A percentile compares a stretch with the other conserved stretches of the same genome.
Conservation (phyloP, 768 basidiomycete species). For the Kwoniella pini region DNA sequence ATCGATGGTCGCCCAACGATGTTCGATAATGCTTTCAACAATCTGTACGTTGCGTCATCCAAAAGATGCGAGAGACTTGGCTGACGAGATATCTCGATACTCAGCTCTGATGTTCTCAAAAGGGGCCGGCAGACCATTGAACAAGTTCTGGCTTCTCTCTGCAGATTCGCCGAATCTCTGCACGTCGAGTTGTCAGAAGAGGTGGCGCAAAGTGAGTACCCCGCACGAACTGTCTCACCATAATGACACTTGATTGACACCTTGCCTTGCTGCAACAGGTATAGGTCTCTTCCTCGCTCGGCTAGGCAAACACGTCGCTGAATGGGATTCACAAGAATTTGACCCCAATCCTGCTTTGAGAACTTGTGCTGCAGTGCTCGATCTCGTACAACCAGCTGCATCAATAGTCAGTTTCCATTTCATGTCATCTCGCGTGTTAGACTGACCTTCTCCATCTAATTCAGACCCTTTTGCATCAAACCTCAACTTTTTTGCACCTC, state of each 20-base stretch:
- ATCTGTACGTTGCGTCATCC: constrained; percentile 17
- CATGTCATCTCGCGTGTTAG: neutral
- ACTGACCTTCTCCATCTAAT: neutral
- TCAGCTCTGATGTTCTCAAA: constrained; percentile 32
- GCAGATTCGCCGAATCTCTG: constrained; percentile 8
- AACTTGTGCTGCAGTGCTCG: constrained; percentile 18
- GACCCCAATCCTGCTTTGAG: constrained; percentile 29
- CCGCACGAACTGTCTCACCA: neutral
- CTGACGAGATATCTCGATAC: neutral
- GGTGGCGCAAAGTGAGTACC: constrained; percentile 22
- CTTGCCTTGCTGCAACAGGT: constrained; percentile 1
- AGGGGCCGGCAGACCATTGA: constrained; percentile 29
- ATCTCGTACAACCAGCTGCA: neutral
- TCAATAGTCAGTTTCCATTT: constrained; percentile 5
- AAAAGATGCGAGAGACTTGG: neutral
- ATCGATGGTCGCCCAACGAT: constrained; percentile 1
- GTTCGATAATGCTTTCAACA: constrained; percentile 17
- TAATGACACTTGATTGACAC: neutral
- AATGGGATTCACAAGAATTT: constrained; percentile 34
- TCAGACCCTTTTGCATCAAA: constrained; percentile 34
- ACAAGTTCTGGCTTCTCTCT: constrained; percentile 24
- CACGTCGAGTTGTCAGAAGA: constrained; percentile 25
- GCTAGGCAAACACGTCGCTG: constrained; percentile 38
- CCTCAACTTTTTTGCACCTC: constrained; percentile 35
- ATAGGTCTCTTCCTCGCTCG: constrained; percentile 34